Conservation (phyloP, 768 basidiomycete genomes). For the Leccinum subgranulosum region DNA sequence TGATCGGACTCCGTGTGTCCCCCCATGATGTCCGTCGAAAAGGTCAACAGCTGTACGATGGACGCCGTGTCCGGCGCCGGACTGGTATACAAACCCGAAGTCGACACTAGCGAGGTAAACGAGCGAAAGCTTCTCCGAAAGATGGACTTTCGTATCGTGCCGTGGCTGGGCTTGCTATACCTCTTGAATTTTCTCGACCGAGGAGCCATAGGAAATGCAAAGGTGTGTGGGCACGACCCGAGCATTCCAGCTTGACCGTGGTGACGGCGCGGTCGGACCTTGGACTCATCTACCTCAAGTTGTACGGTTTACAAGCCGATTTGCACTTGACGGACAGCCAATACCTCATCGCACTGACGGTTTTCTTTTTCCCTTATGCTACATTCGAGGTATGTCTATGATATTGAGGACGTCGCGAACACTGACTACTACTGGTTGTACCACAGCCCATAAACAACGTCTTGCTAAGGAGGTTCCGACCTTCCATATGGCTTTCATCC, state of each 20-base stretch:
- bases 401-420: background rate
- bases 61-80: conserved; percentile 5
- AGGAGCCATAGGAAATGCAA: conserved; percentile 69
- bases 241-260: background rate
- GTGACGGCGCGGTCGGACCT: background rate
- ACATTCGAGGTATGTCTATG: conserved; percentile 54
- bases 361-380: conserved; percentile 77
- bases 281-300: conserved; percentile 30
- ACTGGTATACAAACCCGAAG: conserved; percentile 42
- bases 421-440: background rate
- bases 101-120: conserved; percentile 52
- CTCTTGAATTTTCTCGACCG: conserved; percentile 68
- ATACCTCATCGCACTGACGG: conserved; percentile 64
- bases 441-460: conserved; percentile 61
- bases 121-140: conserved; percentile 54
- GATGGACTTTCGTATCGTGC: conserved; percentile 66
- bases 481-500: conserved; percentile 60
- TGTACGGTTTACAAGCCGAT: conserved; percentile 57
- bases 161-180: conserved; percentile 74
- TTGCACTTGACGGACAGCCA: conserved; percentile 60
- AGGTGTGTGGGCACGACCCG: conserved; percentile 37
- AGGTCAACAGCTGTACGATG: background rate
- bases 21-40: conserved; percentile 3
- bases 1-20: background rate
- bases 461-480: conserved; percentile 53